Base-by-base conservation (phyloP, 2,329 filamentous ascomycete genomes). In the Microcyclosporella mali region DNA sequence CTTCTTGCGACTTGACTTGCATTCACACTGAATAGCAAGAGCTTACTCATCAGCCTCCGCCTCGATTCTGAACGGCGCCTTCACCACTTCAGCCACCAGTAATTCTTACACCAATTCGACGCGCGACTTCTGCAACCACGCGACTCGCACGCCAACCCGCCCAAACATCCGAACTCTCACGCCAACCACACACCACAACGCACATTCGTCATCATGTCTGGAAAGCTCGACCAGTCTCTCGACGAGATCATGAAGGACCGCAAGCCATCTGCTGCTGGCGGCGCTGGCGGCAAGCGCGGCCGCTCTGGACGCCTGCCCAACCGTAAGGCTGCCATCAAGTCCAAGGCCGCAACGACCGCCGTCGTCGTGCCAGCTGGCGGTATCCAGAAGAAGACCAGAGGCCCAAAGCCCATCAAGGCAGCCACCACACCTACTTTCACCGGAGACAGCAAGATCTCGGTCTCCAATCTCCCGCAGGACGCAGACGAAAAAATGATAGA, bases 401-500 rank as follows among this genome's bases (percentile, higher is more conserved):
- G 71, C 47, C 70, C 72, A 35, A 72, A 74, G 56, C 58, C 65
- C 9, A 58, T 69, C 70, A 71, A 78, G 48, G 71, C 75, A 32
- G 79, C 85, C 50, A 77, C 79, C 57, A 85, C 82, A 64, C 77
- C 78, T 47, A 69, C 77, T 45, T 70, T 70, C 49, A 72, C 73
- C 60, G 81, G 80, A 62, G 88, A 94, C 57, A 94, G 88, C 77
- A 97, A 95, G 74, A 90, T 97, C 72, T 86, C 95, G 70, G 90
- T 98, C 72, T 95, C 88, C 83, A 94, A 94, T 75, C 79, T 98
- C 88, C 92, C 92, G 68, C 82, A 84, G 75, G 92, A 98, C 81
- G 88, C 98, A 70, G 87, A 82, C 72, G 90, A 97, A 79, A 75
- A 74, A 74, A 87, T 94, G 82, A 94, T 98, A 75, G 97, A 98